phyloP scores from a whole-genome alignment of 2,329 filamentous ascomycete species.

The Colletotrichum neosansevieriae region DNA sequence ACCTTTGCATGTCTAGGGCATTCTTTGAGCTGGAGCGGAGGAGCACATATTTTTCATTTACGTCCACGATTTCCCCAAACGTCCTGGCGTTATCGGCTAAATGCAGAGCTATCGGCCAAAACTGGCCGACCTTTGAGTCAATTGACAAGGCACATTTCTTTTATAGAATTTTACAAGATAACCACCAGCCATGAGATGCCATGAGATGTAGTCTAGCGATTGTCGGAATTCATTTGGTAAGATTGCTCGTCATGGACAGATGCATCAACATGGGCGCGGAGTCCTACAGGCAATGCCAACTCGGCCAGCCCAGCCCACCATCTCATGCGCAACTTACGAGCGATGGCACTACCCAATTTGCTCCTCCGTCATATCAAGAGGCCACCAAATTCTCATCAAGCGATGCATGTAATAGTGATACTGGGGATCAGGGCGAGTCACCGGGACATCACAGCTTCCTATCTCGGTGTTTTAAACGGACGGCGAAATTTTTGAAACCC shows the following conservation, averaged over 20 bases:
- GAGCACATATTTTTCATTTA: background rate
- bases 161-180: too few relatives aligned
- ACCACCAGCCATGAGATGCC: too few relatives aligned
- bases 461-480: background rate
- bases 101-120: too few relatives aligned
- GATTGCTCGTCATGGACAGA: background rate
- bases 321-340: background rate
- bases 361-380: background rate
- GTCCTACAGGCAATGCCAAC: background rate
- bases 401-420: background rate
- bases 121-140: too few relatives aligned
- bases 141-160: too few relatives aligned
- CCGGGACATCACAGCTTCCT: background rate
- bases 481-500: background rate
- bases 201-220: too few relatives aligned
- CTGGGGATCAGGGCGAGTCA: background rate
- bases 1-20: background rate
- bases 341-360: accelerated
- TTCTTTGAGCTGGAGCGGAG: background rate
- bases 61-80: accelerated
- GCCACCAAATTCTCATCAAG: background rate
- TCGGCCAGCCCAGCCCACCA: background rate
- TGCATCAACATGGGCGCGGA: background rate
- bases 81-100: background rate
- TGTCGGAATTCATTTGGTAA: too few relatives aligned